A percentile compares a stretch with the other conserved stretches of the same genome.
These are phyloP conservation scores for Crassisporium funariophilum DNA, from an alignment of 768 basidiomycete species.

Conservation along the genomic window DNA sequence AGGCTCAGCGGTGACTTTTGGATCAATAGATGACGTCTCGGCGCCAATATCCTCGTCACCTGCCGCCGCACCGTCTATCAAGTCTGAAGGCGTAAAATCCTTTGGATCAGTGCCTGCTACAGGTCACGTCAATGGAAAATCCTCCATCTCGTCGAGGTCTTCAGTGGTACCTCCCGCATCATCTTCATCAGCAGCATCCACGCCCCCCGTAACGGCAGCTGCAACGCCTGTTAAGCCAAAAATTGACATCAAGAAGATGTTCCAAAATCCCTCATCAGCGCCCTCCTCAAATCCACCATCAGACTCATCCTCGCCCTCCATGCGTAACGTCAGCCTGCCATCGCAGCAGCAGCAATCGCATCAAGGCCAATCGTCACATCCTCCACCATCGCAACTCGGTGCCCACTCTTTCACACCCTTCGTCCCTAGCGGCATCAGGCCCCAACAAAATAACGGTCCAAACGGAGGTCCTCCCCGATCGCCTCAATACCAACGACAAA, in stretches of 20 bases:
- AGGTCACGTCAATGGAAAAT: constrained; percentile 66
- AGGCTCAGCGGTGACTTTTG: constrained; percentile 82
- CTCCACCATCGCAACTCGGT: constrained; percentile 45
- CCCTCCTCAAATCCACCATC: constrained; percentile 53
- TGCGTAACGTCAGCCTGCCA: constrained; percentile 55
- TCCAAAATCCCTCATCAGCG: constrained; percentile 58
- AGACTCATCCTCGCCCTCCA: constrained; percentile 60
- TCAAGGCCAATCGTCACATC: constrained; percentile 31
- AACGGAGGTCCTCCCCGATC: constrained; percentile 62
- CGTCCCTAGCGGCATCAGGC: constrained; percentile 49
- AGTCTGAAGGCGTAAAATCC: constrained; percentile 74
- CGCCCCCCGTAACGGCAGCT: constrained; percentile 34
- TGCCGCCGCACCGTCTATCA: constrained; percentile 63
- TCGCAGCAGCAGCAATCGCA: constrained; percentile 43
- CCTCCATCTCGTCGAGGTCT: constrained; percentile 46
- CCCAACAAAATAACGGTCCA: constrained; percentile 46
- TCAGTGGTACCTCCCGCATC: constrained; percentile 29
- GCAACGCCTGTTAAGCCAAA: constrained; percentile 43
- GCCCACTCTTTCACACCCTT: constrained; percentile 48
- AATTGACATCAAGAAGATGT: constrained; percentile 62
- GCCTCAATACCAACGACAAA: constrained; percentile 61
- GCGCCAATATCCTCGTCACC: constrained; percentile 85
- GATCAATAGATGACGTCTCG: constrained; percentile 82
- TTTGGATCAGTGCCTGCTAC: constrained; percentile 75
- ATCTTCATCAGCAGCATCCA: constrained; percentile 38